phyloP scores from a whole-genome alignment of 257 asterid species.

The Ilex aquifolium region DNA sequence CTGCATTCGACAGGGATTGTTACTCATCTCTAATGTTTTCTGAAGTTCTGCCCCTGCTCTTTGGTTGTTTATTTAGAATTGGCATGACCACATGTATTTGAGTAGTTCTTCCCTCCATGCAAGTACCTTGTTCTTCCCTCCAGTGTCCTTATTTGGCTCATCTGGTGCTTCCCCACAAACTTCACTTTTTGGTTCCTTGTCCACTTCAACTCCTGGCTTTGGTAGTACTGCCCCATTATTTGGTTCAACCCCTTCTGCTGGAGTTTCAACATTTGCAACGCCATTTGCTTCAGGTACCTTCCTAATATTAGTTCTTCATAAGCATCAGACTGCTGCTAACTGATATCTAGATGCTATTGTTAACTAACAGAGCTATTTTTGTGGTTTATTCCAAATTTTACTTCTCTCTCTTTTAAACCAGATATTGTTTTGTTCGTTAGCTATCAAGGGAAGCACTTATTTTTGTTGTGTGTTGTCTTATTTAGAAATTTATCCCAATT shows the following conservation, averaged over 20 bases:
- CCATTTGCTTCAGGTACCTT: conserved; percentile 71
- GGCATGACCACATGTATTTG: too few relatives aligned
- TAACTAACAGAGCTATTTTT: too few relatives aligned
- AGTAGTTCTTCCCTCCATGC: neutral
- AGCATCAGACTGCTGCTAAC: too few relatives aligned
- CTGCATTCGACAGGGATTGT: neutral
- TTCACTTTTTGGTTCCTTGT: conserved; percentile 51
- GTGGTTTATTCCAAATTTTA: too few relatives aligned
- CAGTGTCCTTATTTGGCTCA: conserved; percentile 53
- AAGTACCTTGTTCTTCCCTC: conserved; percentile 17
- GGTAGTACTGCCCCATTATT: conserved; percentile 46
- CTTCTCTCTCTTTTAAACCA: too few relatives aligned
- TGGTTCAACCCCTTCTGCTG: conserved; percentile 68
- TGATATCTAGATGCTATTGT: too few relatives aligned
- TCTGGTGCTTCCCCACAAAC: conserved; percentile 62
- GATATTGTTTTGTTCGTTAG: too few relatives aligned
- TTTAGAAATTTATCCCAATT: too few relatives aligned
- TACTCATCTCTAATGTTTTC: neutral
- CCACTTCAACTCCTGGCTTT: conserved; percentile 51
- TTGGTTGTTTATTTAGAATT: too few relatives aligned
- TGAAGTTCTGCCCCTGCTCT: neutral
- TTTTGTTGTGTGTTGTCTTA: too few relatives aligned
- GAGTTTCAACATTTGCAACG: conserved; percentile 48
- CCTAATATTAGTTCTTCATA: neutral
- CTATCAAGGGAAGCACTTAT: too few relatives aligned